Base-by-base conservation (phyloP, 805 yeast genomes). In the Candida corydali region DNA sequence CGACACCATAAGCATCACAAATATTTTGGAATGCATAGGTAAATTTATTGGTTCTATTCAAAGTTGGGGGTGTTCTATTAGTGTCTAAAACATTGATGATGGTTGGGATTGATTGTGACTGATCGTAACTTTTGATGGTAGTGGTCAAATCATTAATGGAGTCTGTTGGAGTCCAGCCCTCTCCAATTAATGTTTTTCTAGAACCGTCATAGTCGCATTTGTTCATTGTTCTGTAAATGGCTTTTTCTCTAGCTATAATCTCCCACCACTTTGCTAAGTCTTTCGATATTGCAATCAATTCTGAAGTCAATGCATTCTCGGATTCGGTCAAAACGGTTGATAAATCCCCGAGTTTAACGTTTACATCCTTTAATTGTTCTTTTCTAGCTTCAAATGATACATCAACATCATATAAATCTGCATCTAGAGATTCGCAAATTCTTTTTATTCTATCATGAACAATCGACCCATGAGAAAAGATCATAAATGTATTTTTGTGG, bases 1-100 rank as follows among this genome's bases (percentile, higher is more conserved):
- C 93, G 40, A 87, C 72, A 50, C 98, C 98, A 61, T 93, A 93
- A 3, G 97, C 93, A 59, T 93, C 98, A 54, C 87, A 86, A 66
- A 93, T 88, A 32, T 78, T 70, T 68, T 93, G 99, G 70, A 87
- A 93, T 0, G 96, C 96, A 23, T 71, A 76, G 0, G 98, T 89
- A 59, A 93, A 88, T 63, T 91, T 91, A 64, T 91, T 93, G n/a
- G 94, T 86, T 54, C 84, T 80, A 63, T 88, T 96, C 59, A 70
- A 88, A 1, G 99, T 93, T 34, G 99, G 99, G 2, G 98, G 98
- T 5, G 85, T 76, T 60, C 79, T 81, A 38, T 81, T 80, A 8
- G 98, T 89, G 37, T 78, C 72, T 37, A 93, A 74, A 22, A 69
- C 70, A 44, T 75, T 75, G 18, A 55, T 49, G 30, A 76, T 76